Percentiles rank a stretch among this genome's conserved stretches.
Conservation (phyloP, 129 eudicot species). For the Pseudognaphalium luteoalbum region DNA sequence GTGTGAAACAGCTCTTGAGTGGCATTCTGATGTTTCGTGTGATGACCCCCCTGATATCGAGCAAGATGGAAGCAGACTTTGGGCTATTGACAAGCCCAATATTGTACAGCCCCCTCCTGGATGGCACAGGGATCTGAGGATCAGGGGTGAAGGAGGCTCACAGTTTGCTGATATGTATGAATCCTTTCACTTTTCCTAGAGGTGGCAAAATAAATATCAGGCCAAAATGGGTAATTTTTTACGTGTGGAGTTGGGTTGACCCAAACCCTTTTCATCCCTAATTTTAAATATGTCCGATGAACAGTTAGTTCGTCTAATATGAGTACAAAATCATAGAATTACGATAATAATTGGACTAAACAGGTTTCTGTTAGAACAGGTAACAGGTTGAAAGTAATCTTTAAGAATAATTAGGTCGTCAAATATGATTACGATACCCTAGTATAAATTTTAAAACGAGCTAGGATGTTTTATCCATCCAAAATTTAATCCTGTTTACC, state of each 20-base stretch:
- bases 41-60: constrained; percentile 70
- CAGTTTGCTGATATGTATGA: constrained; percentile 94
- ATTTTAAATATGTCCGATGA: neutral
- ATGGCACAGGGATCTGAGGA: constrained; percentile 70
- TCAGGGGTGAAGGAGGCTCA: constrained; percentile 74
- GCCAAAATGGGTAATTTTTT: neutral
- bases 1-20: constrained; percentile 75
- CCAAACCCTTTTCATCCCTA: constrained; percentile 1
- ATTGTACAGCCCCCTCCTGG: constrained; percentile 90
- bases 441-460: neutral
- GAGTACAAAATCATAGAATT: neutral
- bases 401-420: neutral
- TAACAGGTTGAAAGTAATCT: neutral
- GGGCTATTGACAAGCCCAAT: constrained; percentile 95
- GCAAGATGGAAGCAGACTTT: constrained; percentile 82
- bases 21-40: constrained; percentile 77
- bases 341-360: neutral
- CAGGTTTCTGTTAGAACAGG: neutral
- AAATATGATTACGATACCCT: neutral
- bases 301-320: neutral
- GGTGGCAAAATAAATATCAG: neutral
- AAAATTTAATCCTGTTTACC: neutral
- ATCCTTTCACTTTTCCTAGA: constrained; percentile 6
- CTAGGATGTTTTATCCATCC: neutral
- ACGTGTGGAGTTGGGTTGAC: constrained; percentile 11